These are phyloP conservation scores for Vachellia collinsii DNA, from an alignment of 306 rosid genomes.

Conservation along the genomic window DNA sequence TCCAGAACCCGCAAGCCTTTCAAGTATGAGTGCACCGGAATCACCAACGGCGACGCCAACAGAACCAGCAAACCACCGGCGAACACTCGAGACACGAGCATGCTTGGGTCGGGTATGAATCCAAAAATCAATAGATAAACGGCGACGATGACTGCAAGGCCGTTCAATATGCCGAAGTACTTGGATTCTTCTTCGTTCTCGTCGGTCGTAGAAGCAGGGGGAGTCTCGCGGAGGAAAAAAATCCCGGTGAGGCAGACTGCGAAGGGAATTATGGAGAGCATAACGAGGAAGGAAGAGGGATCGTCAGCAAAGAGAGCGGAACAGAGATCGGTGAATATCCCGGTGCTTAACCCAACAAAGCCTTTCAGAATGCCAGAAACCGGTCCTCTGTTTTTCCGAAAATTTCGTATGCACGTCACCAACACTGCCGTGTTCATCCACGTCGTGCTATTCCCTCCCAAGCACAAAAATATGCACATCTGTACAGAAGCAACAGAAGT, in stretches of 20 bases:
- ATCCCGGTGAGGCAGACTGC: slow-evolving; percentile 71
- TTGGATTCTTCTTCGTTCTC: slow-evolving; percentile 54
- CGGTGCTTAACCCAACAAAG: slow-evolving; percentile 87
- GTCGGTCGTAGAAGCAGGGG: slow-evolving; percentile 34
- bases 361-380: slow-evolving; percentile 72
- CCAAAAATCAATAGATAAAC: slow-evolving; percentile 60
- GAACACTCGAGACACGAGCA: slow-evolving; percentile 49
- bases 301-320: slow-evolving; percentile 65
- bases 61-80: slow-evolving; percentile 51
- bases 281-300: slow-evolving; percentile 67
- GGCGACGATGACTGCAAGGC: slow-evolving; percentile 67
- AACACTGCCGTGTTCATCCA: slow-evolving; percentile 95
- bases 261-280: slow-evolving; percentile 74
- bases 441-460: slow-evolving; percentile 96
- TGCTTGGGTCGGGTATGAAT: slow-evolving; percentile 57
- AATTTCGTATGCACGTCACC: slow-evolving; percentile 67
- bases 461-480: slow-evolving; percentile 85
- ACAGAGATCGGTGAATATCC: slow-evolving; percentile 84
- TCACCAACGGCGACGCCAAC: slow-evolving; percentile 62
- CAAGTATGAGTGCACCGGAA: slow-evolving; percentile 58
- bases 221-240: slow-evolving; percentile 78
- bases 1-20: slow-evolving; percentile 38
- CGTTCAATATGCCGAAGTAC: slow-evolving; percentile 66
- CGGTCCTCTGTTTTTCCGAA: slow-evolving; percentile 63
- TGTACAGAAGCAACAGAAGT: background rate